Percentiles rank a stretch among this genome's conserved stretches.
phyloP scores from a whole-genome alignment of 2,329 filamentous ascomycete species.

The Alternaria panax region DNA sequence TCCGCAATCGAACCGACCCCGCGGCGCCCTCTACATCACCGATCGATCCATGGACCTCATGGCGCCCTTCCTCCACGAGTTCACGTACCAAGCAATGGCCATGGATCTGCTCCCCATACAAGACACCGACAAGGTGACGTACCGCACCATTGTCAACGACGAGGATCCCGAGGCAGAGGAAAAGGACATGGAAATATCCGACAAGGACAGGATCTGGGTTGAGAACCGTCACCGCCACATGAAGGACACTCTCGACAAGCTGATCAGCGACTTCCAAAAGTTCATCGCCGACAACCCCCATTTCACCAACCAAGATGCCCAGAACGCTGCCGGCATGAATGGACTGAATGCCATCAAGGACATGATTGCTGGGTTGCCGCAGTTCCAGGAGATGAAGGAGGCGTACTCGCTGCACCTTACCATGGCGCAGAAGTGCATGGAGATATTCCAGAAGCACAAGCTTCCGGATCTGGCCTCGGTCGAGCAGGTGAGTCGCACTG shows the following conservation, averaged over 20 bases:
- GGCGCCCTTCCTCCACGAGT: constrained; percentile 90
- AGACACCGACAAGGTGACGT: constrained; percentile 87
- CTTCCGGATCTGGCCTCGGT: constrained; percentile 84
- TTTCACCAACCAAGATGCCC: constrained; percentile 77
- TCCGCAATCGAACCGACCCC: constrained; percentile 76
- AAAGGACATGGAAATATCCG: constrained; percentile 89
- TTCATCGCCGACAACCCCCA: constrained; percentile 92
- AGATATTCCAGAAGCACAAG: constrained; percentile 84
- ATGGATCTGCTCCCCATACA: constrained; percentile 89
- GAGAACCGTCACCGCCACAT: constrained; percentile 95
- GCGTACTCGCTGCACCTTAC: constrained; percentile 92
- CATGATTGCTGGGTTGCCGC: constrained; percentile 92
- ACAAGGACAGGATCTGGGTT: constrained; percentile 94
- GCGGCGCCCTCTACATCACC: constrained; percentile 83
- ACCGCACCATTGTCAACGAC: constrained; percentile 79
- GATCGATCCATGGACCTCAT: constrained; percentile 93
- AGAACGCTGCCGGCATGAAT: constrained; percentile 77
- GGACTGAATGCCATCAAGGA: constrained; percentile 93
- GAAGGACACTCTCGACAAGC: constrained; percentile 95
- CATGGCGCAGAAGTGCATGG: constrained; percentile 98
- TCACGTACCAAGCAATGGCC: constrained; percentile 98
- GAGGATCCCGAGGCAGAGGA: constrained; percentile 73
- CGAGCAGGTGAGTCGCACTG: constrained; percentile 69
- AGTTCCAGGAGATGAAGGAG: constrained; percentile 96
- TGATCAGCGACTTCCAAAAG: constrained; percentile 90